Conservation (phyloP, 495 filamentous ascomycete species). For the Aspergillus biplanus region DNA sequence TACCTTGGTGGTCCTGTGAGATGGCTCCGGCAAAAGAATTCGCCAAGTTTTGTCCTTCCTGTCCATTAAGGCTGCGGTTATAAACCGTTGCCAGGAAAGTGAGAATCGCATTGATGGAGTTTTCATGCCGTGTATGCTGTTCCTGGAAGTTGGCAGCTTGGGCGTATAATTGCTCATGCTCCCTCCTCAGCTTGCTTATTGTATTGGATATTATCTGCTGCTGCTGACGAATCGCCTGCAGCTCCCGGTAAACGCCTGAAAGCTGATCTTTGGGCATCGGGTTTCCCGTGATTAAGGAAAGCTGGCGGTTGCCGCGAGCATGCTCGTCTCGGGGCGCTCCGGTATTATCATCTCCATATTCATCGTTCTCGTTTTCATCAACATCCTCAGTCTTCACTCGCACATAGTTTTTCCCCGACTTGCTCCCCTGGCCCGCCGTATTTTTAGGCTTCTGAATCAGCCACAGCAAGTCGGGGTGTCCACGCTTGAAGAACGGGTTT, state of each 20-base stretch:
- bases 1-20: slow-evolving; percentile 57
- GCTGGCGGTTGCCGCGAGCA: slow-evolving; percentile 37
- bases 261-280: slow-evolving; percentile 77
- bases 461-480: slow-evolving; percentile 93
- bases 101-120: slow-evolving; percentile 96
- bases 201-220: slow-evolving; percentile 81
- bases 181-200: slow-evolving; percentile 75
- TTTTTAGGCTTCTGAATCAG: slow-evolving; percentile 96
- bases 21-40: slow-evolving; percentile 74
- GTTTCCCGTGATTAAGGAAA: slow-evolving; percentile 46
- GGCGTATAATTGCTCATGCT: slow-evolving; percentile 86
- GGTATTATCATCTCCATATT: slow-evolving; percentile 58
- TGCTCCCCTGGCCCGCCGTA: slow-evolving; percentile 52
- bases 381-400: slow-evolving; percentile 73
- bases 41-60: slow-evolving; percentile 67
- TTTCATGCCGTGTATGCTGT: slow-evolving; percentile 93
- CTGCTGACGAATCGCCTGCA: slow-evolving; percentile 79
- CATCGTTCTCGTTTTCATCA: slow-evolving; percentile 70
- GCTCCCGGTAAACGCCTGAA: slow-evolving; percentile 72
- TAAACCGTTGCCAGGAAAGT: slow-evolving; percentile 97
- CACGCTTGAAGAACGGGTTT: slow-evolving; percentile 93
- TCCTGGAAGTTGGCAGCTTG: slow-evolving; percentile 89
- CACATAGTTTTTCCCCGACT: slow-evolving; percentile 46
- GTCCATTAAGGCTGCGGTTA: slow-evolving; percentile 72
- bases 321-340: slow-evolving; percentile 40